Conservation (phyloP, 148 eudicot genomes). For the Rhododendron molle region DNA sequence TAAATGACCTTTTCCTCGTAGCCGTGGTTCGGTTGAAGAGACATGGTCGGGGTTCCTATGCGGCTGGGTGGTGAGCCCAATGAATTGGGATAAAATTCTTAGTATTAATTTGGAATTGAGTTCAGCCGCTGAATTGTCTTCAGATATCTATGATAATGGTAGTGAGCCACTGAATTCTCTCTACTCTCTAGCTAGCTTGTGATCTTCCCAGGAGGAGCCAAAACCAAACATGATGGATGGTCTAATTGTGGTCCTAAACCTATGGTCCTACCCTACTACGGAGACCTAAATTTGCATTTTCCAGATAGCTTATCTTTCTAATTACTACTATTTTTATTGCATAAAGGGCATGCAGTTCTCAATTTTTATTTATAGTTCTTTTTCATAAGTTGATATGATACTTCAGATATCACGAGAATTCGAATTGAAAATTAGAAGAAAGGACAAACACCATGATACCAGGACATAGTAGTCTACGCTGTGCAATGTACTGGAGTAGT, state of each 20-base stretch:
- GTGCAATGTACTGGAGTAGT: not conserved
- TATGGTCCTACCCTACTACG: not conserved
- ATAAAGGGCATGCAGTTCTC: not conserved
- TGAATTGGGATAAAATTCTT: too few relatives aligned
- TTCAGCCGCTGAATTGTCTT: too few relatives aligned
- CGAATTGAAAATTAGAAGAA: not conserved
- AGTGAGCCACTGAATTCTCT: not conserved
- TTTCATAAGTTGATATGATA: too few relatives aligned
- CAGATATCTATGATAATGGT: too few relatives aligned
- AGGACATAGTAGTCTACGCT: too few relatives aligned
- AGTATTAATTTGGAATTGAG: too few relatives aligned
- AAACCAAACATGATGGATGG: not conserved
- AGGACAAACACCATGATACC: not conserved
- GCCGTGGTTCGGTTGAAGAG: too few relatives aligned
- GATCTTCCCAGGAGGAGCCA: not conserved
- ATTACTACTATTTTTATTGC: not conserved
- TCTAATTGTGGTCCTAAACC: not conserved
- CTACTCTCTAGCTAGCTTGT: not conserved
- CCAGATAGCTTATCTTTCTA: not conserved
- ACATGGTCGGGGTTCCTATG: too few relatives aligned
- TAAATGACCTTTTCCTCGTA: too few relatives aligned
- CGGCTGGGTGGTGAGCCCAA: too few relatives aligned
- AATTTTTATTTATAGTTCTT: not conserved
- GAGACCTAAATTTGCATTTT: not conserved
- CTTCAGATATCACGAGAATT: too few relatives aligned